phyloP scores from a whole-genome alignment of 176 grass and related monocot species.

The Phragmites australis region DNA sequence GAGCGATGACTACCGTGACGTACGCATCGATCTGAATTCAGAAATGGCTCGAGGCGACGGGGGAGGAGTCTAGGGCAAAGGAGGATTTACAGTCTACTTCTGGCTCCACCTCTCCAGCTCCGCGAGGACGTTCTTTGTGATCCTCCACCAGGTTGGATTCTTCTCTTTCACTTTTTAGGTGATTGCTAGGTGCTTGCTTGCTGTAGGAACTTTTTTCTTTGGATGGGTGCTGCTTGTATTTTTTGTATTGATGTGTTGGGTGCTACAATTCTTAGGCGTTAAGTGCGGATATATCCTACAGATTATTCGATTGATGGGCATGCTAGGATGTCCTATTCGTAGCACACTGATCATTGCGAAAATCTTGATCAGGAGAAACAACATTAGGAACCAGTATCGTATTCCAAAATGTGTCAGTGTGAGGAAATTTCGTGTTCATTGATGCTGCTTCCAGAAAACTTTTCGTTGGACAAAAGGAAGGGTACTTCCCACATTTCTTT shows the following conservation, averaged over 20 bases:
- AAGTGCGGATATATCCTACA: neutral
- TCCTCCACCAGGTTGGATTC: slow-evolving; percentile 77
- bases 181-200: neutral
- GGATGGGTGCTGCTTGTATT: slow-evolving; percentile 11
- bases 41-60: slow-evolving; percentile 10
- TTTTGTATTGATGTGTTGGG: neutral
- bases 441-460: neutral
- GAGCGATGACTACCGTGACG: slow-evolving; percentile 30
- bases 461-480: neutral
- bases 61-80: too few relatives aligned
- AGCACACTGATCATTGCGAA: neutral
- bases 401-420: neutral
- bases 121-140: slow-evolving; percentile 62
- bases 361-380: neutral
- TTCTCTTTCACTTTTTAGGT: neutral
- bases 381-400: neutral
- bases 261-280: neutral
- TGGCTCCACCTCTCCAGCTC: slow-evolving; percentile 85
- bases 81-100: slow-evolving; percentile 68
- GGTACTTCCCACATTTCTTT: neutral
- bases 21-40: slow-evolving; percentile 38
- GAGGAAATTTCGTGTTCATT: neutral
- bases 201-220: neutral
- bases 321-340: neutral
- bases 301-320: neutral